A percentile compares a stretch with the other conserved stretches of the same genome.
phyloP scores from a whole-genome alignment of 352 stramenopile genomes.

The Pythium oligandrum region DNA sequence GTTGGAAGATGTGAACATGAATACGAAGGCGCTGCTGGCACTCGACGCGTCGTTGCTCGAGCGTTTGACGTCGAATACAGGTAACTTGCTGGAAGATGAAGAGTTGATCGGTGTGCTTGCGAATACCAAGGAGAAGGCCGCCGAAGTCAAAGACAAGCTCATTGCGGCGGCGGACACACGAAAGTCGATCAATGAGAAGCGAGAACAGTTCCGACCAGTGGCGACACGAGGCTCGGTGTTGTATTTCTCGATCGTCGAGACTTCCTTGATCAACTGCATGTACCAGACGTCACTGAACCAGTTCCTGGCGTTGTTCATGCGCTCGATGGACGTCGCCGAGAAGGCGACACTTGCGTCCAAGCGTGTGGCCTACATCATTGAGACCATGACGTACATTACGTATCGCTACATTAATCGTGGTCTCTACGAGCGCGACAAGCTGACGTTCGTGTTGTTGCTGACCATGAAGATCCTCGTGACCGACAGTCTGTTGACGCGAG shows the following conservation, averaged over 20 bases:
- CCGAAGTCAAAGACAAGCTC: slow-evolving; percentile 97
- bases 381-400: slow-evolving; percentile 98
- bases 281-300: slow-evolving; percentile 98
- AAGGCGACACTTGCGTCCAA: slow-evolving; percentile 97
- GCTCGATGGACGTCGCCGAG: slow-evolving; percentile 96
- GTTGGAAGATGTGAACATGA: slow-evolving; percentile 97
- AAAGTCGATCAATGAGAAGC: slow-evolving; percentile 97
- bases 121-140: slow-evolving; percentile 98
- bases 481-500: slow-evolving; percentile 87
- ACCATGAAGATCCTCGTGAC: slow-evolving; percentile 98
- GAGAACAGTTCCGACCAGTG: slow-evolving; percentile 97
- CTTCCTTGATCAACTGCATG: slow-evolving; percentile 98
- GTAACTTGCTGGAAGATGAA: slow-evolving; percentile 97
- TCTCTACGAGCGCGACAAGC: slow-evolving; percentile 97
- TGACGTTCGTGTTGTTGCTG: slow-evolving; percentile 96
- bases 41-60: slow-evolving; percentile 96
- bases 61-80: slow-evolving; percentile 95
- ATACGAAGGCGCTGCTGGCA: slow-evolving; percentile 95
- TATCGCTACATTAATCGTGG: slow-evolving; percentile 99
- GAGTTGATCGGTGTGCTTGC: slow-evolving; percentile 97
- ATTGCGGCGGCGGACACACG: slow-evolving; percentile 95
- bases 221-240: slow-evolving; percentile 96
- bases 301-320: slow-evolving; percentile 97
- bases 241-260: slow-evolving; percentile 99
- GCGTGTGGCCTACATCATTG: slow-evolving; percentile 98